These are phyloP conservation scores for Glonium stellatum DNA, from an alignment of 495 filamentous ascomycete genomes.

Conservation along the genomic window DNA sequence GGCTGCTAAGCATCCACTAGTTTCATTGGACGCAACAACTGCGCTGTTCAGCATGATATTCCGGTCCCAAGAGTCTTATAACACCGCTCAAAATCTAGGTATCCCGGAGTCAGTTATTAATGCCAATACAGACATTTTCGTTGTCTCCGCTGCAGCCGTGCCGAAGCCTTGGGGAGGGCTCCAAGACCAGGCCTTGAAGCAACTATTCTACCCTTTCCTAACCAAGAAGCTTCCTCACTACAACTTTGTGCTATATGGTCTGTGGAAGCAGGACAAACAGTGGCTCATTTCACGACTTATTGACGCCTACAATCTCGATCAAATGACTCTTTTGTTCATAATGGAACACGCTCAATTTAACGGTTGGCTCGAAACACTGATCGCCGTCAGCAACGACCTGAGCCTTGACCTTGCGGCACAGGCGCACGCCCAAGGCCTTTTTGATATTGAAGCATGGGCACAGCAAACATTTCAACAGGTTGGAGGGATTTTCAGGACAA, in stretches of 20 bases:
- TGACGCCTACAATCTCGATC: constrained; percentile 69
- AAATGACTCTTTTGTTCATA: constrained; percentile 66
- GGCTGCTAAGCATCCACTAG: constrained; percentile 76
- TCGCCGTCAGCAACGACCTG: constrained; percentile 67
- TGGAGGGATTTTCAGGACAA: constrained; percentile 51
- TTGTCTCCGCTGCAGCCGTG: constrained; percentile 67
- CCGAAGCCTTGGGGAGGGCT: constrained; percentile 58
- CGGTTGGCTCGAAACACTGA: constrained; percentile 74
- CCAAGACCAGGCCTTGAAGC: constrained; percentile 56
- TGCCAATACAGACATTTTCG: constrained; percentile 64
- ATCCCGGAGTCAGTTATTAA: constrained; percentile 60
- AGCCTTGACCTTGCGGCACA: constrained; percentile 82
- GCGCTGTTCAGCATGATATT: constrained; percentile 49
- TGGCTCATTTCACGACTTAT: constrained; percentile 76
- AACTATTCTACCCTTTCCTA: constrained; percentile 56
- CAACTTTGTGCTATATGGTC: constrained; percentile 76
- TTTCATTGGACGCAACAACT: constrained; percentile 77
- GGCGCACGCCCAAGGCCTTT: constrained; percentile 72
- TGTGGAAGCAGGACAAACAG: constrained; percentile 79
- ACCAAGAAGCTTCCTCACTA: constrained; percentile 58
- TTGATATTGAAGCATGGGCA: constrained; percentile 79
- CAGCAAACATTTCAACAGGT: constrained; percentile 54
- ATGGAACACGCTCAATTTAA: constrained; percentile 74
- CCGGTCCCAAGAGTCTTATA: constrained; percentile 40
- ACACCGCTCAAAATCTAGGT: constrained; percentile 33